Base-by-base conservation (phyloP, 495 filamentous ascomycete species). In the Annulohypoxylon maeteangense region DNA sequence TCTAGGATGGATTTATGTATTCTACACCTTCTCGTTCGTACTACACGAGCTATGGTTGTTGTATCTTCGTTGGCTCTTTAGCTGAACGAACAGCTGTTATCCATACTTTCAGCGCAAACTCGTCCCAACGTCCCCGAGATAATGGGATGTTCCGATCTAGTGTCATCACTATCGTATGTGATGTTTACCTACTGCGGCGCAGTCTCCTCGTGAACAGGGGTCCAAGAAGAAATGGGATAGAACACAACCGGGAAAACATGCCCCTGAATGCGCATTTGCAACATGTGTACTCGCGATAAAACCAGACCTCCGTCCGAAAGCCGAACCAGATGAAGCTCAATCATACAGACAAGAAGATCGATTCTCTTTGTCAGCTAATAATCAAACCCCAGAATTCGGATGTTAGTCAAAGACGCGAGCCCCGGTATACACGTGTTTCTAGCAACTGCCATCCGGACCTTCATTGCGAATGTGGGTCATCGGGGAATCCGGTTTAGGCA, bases 391-490 rank as follows among this genome's bases (percentile, higher is more conserved):
- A 23, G 22, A 25, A n/a, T 14, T 57, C 54, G 54, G 32, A 20
- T 57, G 20, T 57, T 25, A 4, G 11, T 25, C 54, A 7, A 57
- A 57, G 16, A 40, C 54, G 54, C 54, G 54, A 57, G 54, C 32
- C 11, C 54, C 54, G 54, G n/a, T n/a, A 57, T 20, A 40, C 31
- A 57, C 27, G 51, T 55, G 31, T 20, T 22, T 55, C n/a, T 16
- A 16, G 31, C n/a, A 7, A 34, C 18, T 7, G 27, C 31, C 18
- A 36, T 6, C 27, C 27, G 51, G 51, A 22, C 29, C 31, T 55
- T 12, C 6, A 20, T 36, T 12, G 7, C 1, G 1, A 22, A 36
- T 27, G 47, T 22, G 31, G 51, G 7, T 20, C 18, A 36, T 36
- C 18, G n/a, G 36, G 4, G 16, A 25, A 40, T 1, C 20, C 12